Percentiles rank a stretch among this genome's conserved stretches.
These are phyloP conservation scores for Podila epicladia DNA, from an alignment of 192 early-diverging fungal species.

Conservation along the genomic window DNA sequence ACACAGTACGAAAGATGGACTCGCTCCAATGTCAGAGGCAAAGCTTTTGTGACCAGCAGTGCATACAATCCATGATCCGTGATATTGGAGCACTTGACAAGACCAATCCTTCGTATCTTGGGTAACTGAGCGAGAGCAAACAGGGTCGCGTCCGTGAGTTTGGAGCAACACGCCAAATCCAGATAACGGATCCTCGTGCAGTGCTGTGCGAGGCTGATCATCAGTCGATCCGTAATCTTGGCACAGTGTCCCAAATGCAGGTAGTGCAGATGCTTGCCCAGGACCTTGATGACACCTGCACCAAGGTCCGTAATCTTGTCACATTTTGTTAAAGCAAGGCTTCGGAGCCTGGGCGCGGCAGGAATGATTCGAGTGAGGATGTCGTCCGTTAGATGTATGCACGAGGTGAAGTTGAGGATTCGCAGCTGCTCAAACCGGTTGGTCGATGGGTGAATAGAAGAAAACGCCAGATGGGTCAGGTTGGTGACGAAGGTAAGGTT, in stretches of 20 bases:
- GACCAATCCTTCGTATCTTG: conserved; percentile 63
- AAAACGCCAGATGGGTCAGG: conserved; percentile 53
- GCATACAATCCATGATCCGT: conserved; percentile 62
- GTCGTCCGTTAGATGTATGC: conserved; percentile 57
- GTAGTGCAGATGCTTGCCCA: conserved; percentile 67
- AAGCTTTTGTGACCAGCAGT: conserved; percentile 49
- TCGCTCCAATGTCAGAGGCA: conserved; percentile 58
- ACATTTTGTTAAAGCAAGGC: conserved; percentile 65
- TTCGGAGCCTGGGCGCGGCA: conserved; percentile 60
- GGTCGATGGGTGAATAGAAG: conserved; percentile 20
- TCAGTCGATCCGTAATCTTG: conserved; percentile 58
- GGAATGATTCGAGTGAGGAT: conserved; percentile 52
- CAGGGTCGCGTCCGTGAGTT: conserved; percentile 60
- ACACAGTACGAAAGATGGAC: conserved; percentile 67
- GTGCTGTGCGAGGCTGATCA: conserved; percentile 53
- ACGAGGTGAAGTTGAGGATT: conserved; percentile 60
- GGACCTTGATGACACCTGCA: conserved; percentile 53
- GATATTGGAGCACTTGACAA: conserved; percentile 70
- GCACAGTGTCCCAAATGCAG: conserved; percentile 66
- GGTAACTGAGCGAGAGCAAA: conserved; percentile 62
- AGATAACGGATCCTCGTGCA: conserved; percentile 66
- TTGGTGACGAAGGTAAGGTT: conserved; percentile 51
- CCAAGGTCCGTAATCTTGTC: conserved; percentile 61
- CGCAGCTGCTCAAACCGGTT: conserved; percentile 60
- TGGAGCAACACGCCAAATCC: conserved; percentile 64